Evolutionary conservation across 345 rosid species (phyloP), one percentile per base, ranked within the genome.

Genomic region (Murraya koenigii): DNA sequence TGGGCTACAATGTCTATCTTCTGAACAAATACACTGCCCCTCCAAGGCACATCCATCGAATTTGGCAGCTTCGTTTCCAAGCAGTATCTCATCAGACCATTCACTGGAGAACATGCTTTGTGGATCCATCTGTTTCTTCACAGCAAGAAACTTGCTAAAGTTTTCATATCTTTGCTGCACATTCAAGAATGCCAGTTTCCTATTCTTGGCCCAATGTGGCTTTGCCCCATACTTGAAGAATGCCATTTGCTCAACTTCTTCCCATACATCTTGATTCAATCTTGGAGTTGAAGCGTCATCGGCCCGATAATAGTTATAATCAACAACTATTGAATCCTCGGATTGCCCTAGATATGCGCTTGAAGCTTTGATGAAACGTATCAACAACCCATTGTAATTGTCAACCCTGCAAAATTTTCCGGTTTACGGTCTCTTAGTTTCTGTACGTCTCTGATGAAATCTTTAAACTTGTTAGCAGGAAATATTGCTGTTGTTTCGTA

Each of bases 201-300:
- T 87, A 52, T 93, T 95, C 83, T 95, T 95, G 8, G 88, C 94
- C 97, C 97, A 95, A 72, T 95, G 99, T 0, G 99, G 96, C 76
- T 77, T 91, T 0, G 98, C 98, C n/a, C 87, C 90, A 26, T 93
- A 44, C 72, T 91, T 91, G 75, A 90, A 75, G 79, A 95, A 92
- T 6, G 97, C 99, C 78, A 95, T 87, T 77, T 93, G 98, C 90
- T 95, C 98, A 22, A 93, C 79, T 86, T 95, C 98, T 84, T 92
- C 99, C 93, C 89, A 87, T 36, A 86, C 81, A 58, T 93, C 94
- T 84, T 95, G 80, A 72, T 91, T 90, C 58, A 93, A 33, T 52
- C 98, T 88, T 14, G 94, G 99, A 7, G 85, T 90, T 14, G 84
- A 85, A 26, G 88, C 84, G 30, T 89, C 89, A 22, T 83, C 80